These are phyloP conservation scores for Ogataea corticis DNA, from an alignment of 805 yeast genomes.

Conservation along the genomic window DNA sequence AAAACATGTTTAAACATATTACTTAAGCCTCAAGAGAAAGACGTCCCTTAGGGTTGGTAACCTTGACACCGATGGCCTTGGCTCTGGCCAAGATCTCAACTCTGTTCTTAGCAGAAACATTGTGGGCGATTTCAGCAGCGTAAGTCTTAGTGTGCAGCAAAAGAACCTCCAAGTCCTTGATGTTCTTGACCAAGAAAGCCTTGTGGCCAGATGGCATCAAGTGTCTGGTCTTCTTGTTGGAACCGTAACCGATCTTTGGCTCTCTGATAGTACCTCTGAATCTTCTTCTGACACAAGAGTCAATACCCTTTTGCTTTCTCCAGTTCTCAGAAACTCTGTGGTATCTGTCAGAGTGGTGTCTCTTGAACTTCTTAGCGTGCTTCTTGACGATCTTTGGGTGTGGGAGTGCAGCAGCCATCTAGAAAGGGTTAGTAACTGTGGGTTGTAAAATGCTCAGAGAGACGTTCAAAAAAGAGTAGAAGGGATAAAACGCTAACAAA, in stretches of 20 bases:
- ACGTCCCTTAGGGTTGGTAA: slow-evolving; percentile 99
- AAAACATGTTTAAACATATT: slow-evolving; percentile 16
- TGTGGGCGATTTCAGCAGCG: slow-evolving; percentile 99
- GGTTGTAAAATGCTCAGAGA: background rate
- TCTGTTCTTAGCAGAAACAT: slow-evolving; percentile 98
- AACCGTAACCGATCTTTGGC: slow-evolving; percentile 99
- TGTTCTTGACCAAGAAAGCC: slow-evolving; percentile 90
- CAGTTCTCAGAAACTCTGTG: slow-evolving; percentile 97
- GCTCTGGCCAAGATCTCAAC: slow-evolving; percentile 95
- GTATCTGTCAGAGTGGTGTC: slow-evolving; percentile 99
- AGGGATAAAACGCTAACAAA: background rate
- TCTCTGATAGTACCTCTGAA: slow-evolving; percentile 99
- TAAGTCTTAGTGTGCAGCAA: slow-evolving; percentile 96
- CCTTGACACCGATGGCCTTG: slow-evolving; percentile 97
- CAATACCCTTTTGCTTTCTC: slow-evolving; percentile 99
- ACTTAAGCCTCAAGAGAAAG: slow-evolving; percentile 93
- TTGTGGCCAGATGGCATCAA: slow-evolving; percentile 98
- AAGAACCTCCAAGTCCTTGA: slow-evolving; percentile 90
- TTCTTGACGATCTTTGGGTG: slow-evolving; percentile 99
- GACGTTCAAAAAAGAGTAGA: too few relatives aligned
- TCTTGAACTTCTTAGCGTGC: slow-evolving; percentile 98
- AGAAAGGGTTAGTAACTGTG: slow-evolving; percentile 10
- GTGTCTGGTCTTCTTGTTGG: slow-evolving; percentile 98
- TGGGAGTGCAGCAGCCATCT: slow-evolving; percentile 96
- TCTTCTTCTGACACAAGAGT: slow-evolving; percentile 99